Evolutionary conservation across 106 monocot genomes (phyloP).

Genomic region (Dendrobium nobile): DNA sequence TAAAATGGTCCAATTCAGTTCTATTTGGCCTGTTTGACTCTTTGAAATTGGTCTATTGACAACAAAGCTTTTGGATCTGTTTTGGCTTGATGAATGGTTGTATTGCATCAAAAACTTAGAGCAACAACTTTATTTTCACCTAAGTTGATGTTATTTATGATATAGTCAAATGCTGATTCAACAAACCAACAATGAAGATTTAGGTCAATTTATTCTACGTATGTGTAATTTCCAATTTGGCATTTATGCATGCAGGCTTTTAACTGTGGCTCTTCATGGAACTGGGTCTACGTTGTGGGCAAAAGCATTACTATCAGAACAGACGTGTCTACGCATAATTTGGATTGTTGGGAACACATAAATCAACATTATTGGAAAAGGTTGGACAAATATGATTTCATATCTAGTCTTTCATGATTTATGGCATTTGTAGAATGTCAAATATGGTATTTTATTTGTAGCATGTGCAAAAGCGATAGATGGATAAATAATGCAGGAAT

Average conservation of each 20-base stretch:
- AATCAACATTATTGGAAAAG: slow-evolving; percentile 64
- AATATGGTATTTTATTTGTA: neutral
- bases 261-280: slow-evolving; percentile 49
- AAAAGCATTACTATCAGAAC: slow-evolving; percentile 51
- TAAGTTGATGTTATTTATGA: neutral
- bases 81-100: neutral
- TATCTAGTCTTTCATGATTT: neutral
- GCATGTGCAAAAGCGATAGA: neutral
- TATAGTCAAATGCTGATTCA: neutral
- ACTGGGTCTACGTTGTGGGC: slow-evolving; percentile 44
- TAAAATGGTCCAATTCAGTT: neutral
- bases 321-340: slow-evolving; percentile 47
- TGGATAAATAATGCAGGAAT: neutral
- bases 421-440: neutral
- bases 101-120: neutral
- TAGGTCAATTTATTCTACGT: neutral
- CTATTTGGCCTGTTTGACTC: neutral
- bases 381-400: slow-evolving; percentile 17
- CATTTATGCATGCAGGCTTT: slow-evolving; percentile 38
- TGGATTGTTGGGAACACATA: slow-evolving; percentile 91
- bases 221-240: neutral
- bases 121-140: neutral
- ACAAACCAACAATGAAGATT: neutral
- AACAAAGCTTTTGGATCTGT: neutral
- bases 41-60: neutral